A percentile compares a stretch with the other conserved stretches of the same genome.
phyloP scores from a whole-genome alignment of 306 rosid species.

The Coriaria nepalensis region DNA sequence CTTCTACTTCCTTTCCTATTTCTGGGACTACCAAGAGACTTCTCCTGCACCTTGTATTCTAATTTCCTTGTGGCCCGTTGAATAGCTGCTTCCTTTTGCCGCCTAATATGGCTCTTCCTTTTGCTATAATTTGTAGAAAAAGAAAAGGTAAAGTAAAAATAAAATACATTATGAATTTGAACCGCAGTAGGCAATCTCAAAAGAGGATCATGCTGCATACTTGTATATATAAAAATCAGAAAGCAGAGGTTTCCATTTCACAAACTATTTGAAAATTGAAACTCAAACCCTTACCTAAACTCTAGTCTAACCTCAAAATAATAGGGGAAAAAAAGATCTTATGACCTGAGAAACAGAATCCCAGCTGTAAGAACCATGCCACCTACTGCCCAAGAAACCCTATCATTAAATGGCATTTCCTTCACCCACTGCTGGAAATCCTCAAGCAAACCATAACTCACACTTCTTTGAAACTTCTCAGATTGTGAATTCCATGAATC shows the following conservation, averaged over 20 bases:
- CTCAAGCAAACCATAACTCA: slow-evolving; percentile 21
- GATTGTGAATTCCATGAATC: slow-evolving; percentile 65
- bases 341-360: slow-evolving; percentile 56
- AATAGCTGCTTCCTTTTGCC: slow-evolving; percentile 58
- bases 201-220: neutral
- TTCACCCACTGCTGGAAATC: slow-evolving; percentile 47
- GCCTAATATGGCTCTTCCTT: slow-evolving; percentile 37
- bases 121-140: slow-evolving; percentile 26
- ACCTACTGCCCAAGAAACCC: slow-evolving; percentile 90
- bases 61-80: slow-evolving; percentile 54
- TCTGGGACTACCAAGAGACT: slow-evolving; percentile 26
- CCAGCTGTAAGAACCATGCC: slow-evolving; percentile 92
- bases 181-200: neutral
- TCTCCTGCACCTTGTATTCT: slow-evolving; percentile 36
- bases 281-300: neutral
- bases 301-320: neutral
- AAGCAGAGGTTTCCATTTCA: too few species aligned
- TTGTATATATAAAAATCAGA: too few species aligned
- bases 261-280: neutral
- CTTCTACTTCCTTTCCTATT: slow-evolving; percentile 35
- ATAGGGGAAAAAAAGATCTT: slow-evolving; percentile 1
- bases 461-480: slow-evolving; percentile 24
- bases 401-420: slow-evolving; percentile 52
- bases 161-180: neutral
- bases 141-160: slow-evolving; percentile 2